These are phyloP conservation scores for Panaeolus papilionaceus DNA, from an alignment of 768 basidiomycete genomes.

Conservation along the genomic window DNA sequence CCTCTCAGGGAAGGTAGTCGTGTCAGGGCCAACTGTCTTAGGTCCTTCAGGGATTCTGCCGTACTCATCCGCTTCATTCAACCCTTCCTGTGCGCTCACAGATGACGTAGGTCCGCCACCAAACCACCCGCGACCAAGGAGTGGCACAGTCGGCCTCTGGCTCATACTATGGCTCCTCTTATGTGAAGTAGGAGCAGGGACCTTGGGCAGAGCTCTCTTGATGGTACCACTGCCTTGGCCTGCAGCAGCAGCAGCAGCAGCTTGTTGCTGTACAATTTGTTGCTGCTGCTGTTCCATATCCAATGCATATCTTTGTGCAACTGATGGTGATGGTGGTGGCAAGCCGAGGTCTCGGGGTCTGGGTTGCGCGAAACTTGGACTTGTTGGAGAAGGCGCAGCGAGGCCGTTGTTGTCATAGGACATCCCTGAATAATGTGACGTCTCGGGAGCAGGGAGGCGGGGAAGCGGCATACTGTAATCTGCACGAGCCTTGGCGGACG, in stretches of 20 bases:
- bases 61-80: slow-evolving; percentile 42
- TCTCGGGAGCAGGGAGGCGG: slow-evolving; percentile 79
- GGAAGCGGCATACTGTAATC: slow-evolving; percentile 88
- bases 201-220: slow-evolving; percentile 54
- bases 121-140: slow-evolving; percentile 63
- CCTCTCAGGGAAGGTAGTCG: slow-evolving; percentile 57
- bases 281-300: slow-evolving; percentile 17
- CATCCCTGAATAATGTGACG: slow-evolving; percentile 81
- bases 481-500: slow-evolving; percentile 45
- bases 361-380: slow-evolving; percentile 63
- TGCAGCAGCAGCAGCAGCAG: slow-evolving; percentile 16
- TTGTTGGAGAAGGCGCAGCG: slow-evolving; percentile 63
- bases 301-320: slow-evolving; percentile 25
- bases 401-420: slow-evolving; percentile 70
- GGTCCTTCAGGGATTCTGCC: slow-evolving; percentile 48
- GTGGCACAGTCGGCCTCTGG: slow-evolving; percentile 61
- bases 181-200: slow-evolving; percentile 81
- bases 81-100: slow-evolving; percentile 21
- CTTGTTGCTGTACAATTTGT: slow-evolving; percentile 19
- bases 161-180: slow-evolving; percentile 85
- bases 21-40: slow-evolving; percentile 71
- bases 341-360: slow-evolving; percentile 71
- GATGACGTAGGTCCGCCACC: slow-evolving; percentile 44
- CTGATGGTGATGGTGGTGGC: slow-evolving; percentile 49
- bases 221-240: slow-evolving; percentile 33